Percentiles rank a stretch among this genome's conserved stretches.
phyloP scores from a whole-genome alignment of 2,329 filamentous ascomycete genomes.

The Arthrobotrys iridis region DNA sequence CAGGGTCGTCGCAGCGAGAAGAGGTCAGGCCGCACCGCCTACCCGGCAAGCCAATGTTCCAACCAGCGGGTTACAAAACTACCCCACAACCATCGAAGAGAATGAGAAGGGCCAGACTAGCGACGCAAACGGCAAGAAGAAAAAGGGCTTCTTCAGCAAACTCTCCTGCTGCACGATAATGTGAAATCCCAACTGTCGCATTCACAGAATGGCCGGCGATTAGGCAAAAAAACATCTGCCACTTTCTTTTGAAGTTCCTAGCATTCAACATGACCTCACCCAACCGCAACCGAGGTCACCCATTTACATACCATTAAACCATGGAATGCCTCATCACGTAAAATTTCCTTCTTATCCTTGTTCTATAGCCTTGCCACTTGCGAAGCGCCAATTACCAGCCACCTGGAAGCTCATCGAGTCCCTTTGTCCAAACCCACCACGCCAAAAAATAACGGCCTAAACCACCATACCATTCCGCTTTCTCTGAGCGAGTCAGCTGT shows the following conservation, averaged over 20 bases:
- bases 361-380: background rate
- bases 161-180: slow-evolving; percentile 48
- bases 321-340: background rate
- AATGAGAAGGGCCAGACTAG: slow-evolving; percentile 36
- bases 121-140: slow-evolving; percentile 23
- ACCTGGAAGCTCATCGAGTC: background rate
- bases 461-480: slow-evolving; percentile 2
- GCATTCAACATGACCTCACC: slow-evolving; percentile 8
- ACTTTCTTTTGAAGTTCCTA: slow-evolving; percentile 1
- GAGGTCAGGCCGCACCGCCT: slow-evolving; percentile 38
- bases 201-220: background rate
- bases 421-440: background rate
- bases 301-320: background rate
- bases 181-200: background rate
- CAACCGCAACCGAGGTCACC: background rate
- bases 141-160: slow-evolving; percentile 41
- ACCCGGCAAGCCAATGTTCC: slow-evolving; percentile 36
- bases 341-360: background rate
- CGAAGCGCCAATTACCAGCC: slow-evolving; percentile 1
- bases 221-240: background rate
- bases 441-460: slow-evolving; percentile 6
- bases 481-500: background rate
- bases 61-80: slow-evolving; percentile 43
- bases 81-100: slow-evolving; percentile 27
- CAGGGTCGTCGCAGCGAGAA: slow-evolving; percentile 44